phyloP scores from a whole-genome alignment of 805 yeast species.

The Wickerhamomyces canadensis region DNA sequence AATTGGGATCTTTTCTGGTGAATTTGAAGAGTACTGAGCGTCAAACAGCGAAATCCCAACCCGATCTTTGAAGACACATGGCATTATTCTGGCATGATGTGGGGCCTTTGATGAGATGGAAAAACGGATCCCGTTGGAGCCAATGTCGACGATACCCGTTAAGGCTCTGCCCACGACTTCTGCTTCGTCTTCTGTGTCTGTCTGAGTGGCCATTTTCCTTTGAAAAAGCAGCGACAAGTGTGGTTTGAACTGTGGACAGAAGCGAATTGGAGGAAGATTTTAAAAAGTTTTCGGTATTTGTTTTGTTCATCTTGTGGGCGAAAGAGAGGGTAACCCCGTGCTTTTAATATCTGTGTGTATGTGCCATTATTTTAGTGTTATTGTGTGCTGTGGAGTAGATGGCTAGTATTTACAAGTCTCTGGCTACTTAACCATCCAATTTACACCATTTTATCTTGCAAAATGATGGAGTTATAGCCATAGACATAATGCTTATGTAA shows the following conservation, averaged over 20 bases:
- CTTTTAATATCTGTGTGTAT: too few species aligned
- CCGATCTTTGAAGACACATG: slow-evolving; percentile 71
- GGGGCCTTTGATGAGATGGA: slow-evolving; percentile 65
- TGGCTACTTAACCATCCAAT: too few species aligned
- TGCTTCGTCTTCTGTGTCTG: slow-evolving; percentile 38
- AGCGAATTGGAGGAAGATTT: neutral
- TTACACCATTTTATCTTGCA: too few species aligned
- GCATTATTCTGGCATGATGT: slow-evolving; percentile 70
- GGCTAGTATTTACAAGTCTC: too few species aligned
- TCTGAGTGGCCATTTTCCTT: slow-evolving; percentile 4
- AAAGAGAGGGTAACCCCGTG: too few species aligned
- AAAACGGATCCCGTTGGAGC: slow-evolving; percentile 70
- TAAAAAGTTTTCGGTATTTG: neutral
- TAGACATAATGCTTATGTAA: too few species aligned
- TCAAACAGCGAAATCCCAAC: slow-evolving; percentile 66
- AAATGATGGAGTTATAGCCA: too few species aligned
- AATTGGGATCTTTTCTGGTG: slow-evolving; percentile 43
- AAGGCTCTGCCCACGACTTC: slow-evolving; percentile 53
- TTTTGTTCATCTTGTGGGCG: neutral
- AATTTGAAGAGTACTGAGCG: slow-evolving; percentile 41
- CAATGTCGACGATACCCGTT: slow-evolving; percentile 69
- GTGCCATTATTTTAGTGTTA: too few species aligned
- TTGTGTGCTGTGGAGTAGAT: too few species aligned
- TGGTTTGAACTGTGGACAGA: too few species aligned
- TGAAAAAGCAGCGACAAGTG: neutral